phyloP scores from a whole-genome alignment of 129 eudicot genomes.

The Daucus carota region DH1_v3.0 NC_030382.2:41908501-41909000 shows the following conservation, averaged over 20 bases:
- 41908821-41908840: neutral
- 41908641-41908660: slow-evolving; percentile 70
- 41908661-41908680: slow-evolving; percentile 85
- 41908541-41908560: slow-evolving; percentile 92
- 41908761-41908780: neutral
- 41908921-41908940: slow-evolving; percentile 80
- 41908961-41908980: slow-evolving; percentile 95
- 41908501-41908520: slow-evolving; percentile 92
- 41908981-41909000: slow-evolving; percentile 95
- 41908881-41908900: neutral
- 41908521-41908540: slow-evolving; percentile 93
- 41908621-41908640: slow-evolving; percentile 68
- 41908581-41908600: slow-evolving; percentile 92
- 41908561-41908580: slow-evolving; percentile 68
- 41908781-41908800: neutral
- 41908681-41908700: slow-evolving; percentile 84
- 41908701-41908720: slow-evolving; percentile 94
- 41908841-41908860: neutral
- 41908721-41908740: slow-evolving; percentile 16
- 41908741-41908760: neutral
- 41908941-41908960: slow-evolving; percentile 97
- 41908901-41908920: neutral
- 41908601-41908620: slow-evolving; percentile 98
- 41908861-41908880: neutral
- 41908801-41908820: neutral